Percentiles rank a stretch among this genome's conserved stretches.
Evolutionary conservation across 768 basidiomycete species (phyloP).

Genomic region (Dioszegia hungarica): DNA sequence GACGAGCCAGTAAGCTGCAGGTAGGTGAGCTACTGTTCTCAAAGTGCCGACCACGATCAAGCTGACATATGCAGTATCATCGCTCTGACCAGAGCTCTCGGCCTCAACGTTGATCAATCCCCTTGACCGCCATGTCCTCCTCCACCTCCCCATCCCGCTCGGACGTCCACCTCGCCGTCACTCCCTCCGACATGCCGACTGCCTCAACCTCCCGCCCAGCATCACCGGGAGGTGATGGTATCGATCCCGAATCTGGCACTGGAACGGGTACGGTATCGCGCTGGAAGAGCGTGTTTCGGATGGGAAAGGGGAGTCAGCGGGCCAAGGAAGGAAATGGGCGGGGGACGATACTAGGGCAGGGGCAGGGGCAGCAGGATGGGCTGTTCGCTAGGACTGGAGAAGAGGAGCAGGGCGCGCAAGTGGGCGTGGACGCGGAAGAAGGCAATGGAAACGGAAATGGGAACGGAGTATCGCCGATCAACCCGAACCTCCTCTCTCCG

Average conservation of each 20-base stretch:
- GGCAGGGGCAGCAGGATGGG: too few relatives aligned
- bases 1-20: too few relatives aligned
- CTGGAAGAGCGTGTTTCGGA: slow-evolving; percentile 6
- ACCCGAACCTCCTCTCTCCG: too few relatives aligned
- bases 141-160: background rate
- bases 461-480: background rate
- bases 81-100: too few relatives aligned
- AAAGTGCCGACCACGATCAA: too few relatives aligned
- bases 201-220: background rate
- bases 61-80: too few relatives aligned
- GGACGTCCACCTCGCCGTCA: background rate
- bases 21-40: too few relatives aligned
- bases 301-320: slow-evolving; percentile 8
- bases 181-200: background rate
- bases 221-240: background rate
- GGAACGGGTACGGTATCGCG: slow-evolving; percentile 1
- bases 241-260: too few relatives aligned
- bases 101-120: too few relatives aligned
- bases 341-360: background rate
- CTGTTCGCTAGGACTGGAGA: too few relatives aligned
- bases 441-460: background rate
- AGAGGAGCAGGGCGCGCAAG: too few relatives aligned
- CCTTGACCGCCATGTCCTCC: background rate
- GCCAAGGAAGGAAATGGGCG: background rate
- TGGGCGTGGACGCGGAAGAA: too few relatives aligned